Evolutionary conservation across 164 flowering plant genomes (phyloP), one percentile per base, ranked within the genome.

Genomic region (Protea cynaroides): DNA sequence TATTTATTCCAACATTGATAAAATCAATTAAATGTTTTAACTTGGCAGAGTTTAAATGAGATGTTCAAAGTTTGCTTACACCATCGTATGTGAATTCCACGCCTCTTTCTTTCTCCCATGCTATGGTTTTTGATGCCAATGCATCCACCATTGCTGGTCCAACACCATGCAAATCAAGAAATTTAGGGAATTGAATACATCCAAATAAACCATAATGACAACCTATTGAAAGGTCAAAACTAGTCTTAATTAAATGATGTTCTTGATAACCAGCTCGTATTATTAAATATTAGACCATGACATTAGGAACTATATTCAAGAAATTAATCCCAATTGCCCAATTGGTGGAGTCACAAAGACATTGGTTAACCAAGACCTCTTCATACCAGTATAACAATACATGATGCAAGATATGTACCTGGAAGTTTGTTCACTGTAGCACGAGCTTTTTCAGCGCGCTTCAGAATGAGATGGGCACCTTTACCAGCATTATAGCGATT

Each of bases 401-500:
- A 62, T 13, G 50, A 59, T 29, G 57, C 24, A 50, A 71, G 36
- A 65, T 37, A 38, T 54, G 64, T 62, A 85, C 96, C 92, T 50
- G 92, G 89, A 65, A 86, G 69, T 70, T 89, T 89, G 73, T 67
- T 78, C 51, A 85, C 80, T 56, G 78, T n/a, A 17, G 68, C 73
- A 52, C 96, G 87, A 59, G 92, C 92, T 71, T 80, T 89, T 76
- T 89, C 96, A 22, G 96, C 96, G 51, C 92, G 86, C 68, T 85
- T 89, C 65, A 89, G 51, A 6, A 69, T 73, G n/a, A 86, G 84
- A 69, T 89, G 96, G 8, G 85, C 80, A 58, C 96, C 92, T 75
- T 84, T 75, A 71, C 96, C 96, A 66, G 90, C 85, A 77, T 78
- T 83, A 58, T 86, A 89, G 23, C 96, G 83, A 60, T 81, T 85